Percentiles rank a stretch among this genome's conserved stretches.
Evolutionary conservation across 2,329 filamentous ascomycete genomes (phyloP).

Genomic region (Ophiostoma perfectum): DNA sequence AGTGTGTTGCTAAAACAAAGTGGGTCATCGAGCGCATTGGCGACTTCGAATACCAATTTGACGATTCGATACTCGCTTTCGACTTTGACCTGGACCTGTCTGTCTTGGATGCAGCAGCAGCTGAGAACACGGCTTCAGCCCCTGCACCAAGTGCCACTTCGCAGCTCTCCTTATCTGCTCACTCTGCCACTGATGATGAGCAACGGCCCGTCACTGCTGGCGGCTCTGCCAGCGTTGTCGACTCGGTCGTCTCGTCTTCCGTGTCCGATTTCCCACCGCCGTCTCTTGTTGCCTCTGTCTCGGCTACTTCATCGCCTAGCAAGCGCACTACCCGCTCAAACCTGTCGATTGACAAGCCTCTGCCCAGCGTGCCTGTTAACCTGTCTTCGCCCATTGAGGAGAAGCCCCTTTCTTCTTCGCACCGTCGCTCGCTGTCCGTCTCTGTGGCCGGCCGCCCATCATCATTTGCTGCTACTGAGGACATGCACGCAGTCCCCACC

Average conservation of each 20-base stretch:
- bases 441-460: constrained; percentile 39
- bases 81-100: constrained; percentile 55
- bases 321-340: constrained; percentile 33
- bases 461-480: constrained; percentile 37
- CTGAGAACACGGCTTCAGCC: constrained; percentile 32
- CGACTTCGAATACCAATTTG: constrained; percentile 81
- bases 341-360: constrained; percentile 58
- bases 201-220: constrained; percentile 22
- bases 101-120: constrained; percentile 42
- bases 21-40: constrained; percentile 81
- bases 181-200: constrained; percentile 29
- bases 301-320: constrained; percentile 19
- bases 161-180: constrained; percentile 27
- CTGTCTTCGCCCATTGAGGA: constrained; percentile 41
- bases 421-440: constrained; percentile 33
- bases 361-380: constrained; percentile 55
- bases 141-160: constrained; percentile 29
- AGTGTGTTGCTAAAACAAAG: constrained; percentile 83
- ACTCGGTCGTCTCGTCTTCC: constrained; percentile 32
- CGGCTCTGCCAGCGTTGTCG: constrained; percentile 35
- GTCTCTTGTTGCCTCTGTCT: constrained; percentile 10
- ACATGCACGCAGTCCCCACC: constrained; percentile 27
- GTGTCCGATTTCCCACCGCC: constrained; percentile 26
- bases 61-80: constrained; percentile 38
- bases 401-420: constrained; percentile 23